Conservation (phyloP, 1,284 basidiomycete genomes). For the Cryptococcus sp. region DNA sequence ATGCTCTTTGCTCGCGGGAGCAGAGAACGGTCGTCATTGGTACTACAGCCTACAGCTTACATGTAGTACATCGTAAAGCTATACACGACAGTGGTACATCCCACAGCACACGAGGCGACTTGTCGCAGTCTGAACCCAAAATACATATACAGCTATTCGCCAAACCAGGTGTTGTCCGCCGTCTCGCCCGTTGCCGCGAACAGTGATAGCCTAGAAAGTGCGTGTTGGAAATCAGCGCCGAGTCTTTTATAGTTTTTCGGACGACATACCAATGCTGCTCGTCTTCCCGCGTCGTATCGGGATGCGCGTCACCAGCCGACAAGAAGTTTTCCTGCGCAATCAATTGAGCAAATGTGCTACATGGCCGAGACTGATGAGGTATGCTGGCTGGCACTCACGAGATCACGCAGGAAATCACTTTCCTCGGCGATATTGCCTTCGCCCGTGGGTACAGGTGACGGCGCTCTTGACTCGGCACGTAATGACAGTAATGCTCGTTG, state of each 20-base stretch:
- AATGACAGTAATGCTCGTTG: constrained; percentile 19
- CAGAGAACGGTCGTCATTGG: no score
- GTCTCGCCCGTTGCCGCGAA: background rate
- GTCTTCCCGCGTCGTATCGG: background rate
- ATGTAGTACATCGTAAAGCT: no score
- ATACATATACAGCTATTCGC: background rate
- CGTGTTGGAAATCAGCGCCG: background rate
- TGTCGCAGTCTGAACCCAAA: no score
- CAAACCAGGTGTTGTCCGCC: background rate
- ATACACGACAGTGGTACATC: no score
- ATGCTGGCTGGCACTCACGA: background rate
- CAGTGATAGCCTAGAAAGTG: background rate
- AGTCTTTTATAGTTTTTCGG: background rate
- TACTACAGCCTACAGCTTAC: no score
- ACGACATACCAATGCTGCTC: constrained; percentile 1
- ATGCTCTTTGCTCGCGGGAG: no score
- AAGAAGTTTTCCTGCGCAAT: background rate
- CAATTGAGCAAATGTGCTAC: background rate
- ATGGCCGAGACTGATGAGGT: background rate
- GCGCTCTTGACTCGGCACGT: constrained; percentile 3
- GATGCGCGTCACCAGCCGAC: background rate
- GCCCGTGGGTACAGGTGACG: background rate
- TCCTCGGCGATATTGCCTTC: background rate
- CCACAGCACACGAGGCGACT: no score
- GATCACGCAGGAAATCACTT: background rate